Percentiles rank a stretch among this genome's conserved stretches.
These are phyloP conservation scores for Sphagnum tenellum DNA, from an alignment of 225 moss, liverwort and hornwort species.

Conservation along the genomic window DNA sequence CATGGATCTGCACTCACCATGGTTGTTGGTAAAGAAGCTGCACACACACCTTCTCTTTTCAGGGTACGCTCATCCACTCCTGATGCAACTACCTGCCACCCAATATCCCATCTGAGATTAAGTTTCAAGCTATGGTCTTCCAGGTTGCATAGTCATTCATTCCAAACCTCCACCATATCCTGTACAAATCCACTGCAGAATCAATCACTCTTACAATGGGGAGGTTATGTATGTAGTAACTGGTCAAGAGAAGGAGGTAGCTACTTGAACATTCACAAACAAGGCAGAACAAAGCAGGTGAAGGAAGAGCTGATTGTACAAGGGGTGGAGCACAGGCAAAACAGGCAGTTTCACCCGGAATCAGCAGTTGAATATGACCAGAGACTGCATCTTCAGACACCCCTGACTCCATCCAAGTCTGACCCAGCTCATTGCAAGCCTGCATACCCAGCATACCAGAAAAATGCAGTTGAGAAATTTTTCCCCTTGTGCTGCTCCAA, in stretches of 20 bases:
- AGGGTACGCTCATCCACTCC: constrained; percentile 95
- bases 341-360: constrained; percentile 98
- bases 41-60: constrained; percentile 96
- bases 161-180: too few relatives aligned
- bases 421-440: constrained; percentile 97
- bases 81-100: constrained; percentile 81
- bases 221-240: too few relatives aligned
- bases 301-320: constrained; percentile 20
- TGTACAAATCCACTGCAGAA: too few relatives aligned
- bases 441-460: constrained; percentile 20
- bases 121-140: too few relatives aligned
- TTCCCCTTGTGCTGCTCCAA: not conserved
- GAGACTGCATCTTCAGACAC: constrained; percentile 99
- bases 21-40: constrained; percentile 94
- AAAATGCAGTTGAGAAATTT: not conserved
- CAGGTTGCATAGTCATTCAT: too few relatives aligned
- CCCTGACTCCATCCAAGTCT: constrained; percentile 99
- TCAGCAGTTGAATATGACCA: constrained; percentile 89
- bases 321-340: constrained; percentile 96
- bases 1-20: constrained; percentile 41
- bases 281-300: too few relatives aligned
- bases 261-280: too few relatives aligned
- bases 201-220: too few relatives aligned
- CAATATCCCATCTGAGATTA: not conserved
- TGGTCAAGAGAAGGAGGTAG: too few relatives aligned